These are phyloP conservation scores for Cadophora sp. DNA, from an alignment of 2,329 filamentous ascomycete species.

Conservation along the genomic window DNA sequence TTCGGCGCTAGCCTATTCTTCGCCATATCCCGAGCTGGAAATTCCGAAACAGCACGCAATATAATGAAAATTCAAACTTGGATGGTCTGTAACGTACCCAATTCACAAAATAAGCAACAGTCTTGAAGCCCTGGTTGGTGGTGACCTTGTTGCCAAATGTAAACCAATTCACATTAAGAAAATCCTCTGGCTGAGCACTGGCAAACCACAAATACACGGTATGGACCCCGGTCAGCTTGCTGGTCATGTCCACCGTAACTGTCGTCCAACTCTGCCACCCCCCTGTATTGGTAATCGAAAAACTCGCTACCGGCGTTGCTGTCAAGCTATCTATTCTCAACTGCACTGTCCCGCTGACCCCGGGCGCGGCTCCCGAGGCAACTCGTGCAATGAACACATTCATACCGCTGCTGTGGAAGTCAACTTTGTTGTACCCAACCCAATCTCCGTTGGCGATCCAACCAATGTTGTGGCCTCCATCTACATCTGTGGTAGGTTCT, in stretches of 20 bases:
- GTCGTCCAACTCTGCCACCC: slow-evolving; percentile 25
- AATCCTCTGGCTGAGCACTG: slow-evolving; percentile 19
- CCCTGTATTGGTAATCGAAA: slow-evolving; percentile 18
- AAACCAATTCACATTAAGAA: slow-evolving; percentile 25
- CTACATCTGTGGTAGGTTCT: slow-evolving; percentile 19
- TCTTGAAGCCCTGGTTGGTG: slow-evolving; percentile 4
- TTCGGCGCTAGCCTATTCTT: too few relatives aligned
- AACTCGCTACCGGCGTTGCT: slow-evolving; percentile 11
- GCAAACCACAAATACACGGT: slow-evolving; percentile 21
- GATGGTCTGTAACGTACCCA: slow-evolving; percentile 43
- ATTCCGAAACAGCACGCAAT: too few relatives aligned
- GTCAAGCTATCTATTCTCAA: slow-evolving; percentile 14
- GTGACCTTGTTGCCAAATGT: slow-evolving; percentile 15
- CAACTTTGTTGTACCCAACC: slow-evolving; percentile 22
- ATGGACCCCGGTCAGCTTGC: slow-evolving; percentile 17
- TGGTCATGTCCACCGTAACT: slow-evolving; percentile 8
- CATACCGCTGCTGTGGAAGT: slow-evolving; percentile 11
- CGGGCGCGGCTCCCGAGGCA: slow-evolving; percentile 17
- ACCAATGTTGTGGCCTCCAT: slow-evolving; percentile 20
- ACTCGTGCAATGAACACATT: slow-evolving; percentile 18
- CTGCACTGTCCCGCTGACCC: slow-evolving; percentile 21
- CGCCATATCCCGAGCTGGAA: too few relatives aligned
- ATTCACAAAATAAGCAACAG: slow-evolving; percentile 22
- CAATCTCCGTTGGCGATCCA: slow-evolving; percentile 24
- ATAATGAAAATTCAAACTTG: too few relatives aligned